Evolutionary conservation across 495 filamentous ascomycete species (phyloP).

Genomic region (Neurospora hispaniola): DNA sequence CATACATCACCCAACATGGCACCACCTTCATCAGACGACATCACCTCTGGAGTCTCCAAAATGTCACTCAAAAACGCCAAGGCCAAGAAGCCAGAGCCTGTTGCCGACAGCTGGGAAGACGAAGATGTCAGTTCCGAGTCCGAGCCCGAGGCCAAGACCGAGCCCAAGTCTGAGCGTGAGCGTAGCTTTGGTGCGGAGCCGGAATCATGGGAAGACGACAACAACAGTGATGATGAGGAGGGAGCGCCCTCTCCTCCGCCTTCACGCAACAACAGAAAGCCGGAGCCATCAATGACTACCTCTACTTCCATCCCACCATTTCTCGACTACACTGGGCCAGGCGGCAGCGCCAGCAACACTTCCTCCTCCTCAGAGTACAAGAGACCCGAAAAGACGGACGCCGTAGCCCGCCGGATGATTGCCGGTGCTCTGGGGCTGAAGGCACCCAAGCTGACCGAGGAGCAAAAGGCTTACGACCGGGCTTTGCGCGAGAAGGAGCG

Average conservation of each 20-base stretch:
- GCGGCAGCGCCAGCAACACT: conserved; percentile 3
- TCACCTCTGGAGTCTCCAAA: conserved; percentile 23
- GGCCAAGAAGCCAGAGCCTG: conserved; percentile 29
- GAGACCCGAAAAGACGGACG: conserved; percentile 85
- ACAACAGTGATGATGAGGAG: neutral
- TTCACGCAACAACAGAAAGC: neutral
- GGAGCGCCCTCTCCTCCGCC: neutral
- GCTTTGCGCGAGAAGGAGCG: conserved; percentile 78
- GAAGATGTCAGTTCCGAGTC: conserved; percentile 41
- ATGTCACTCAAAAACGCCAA: conserved; percentile 26
- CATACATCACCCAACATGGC: conserved; percentile 8
- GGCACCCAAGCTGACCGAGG: conserved; percentile 72
- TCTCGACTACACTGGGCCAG: conserved; percentile 6
- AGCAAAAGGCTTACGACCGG: conserved; percentile 78
- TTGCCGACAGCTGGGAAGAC: conserved; percentile 84
- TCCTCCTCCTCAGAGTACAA: conserved; percentile 9
- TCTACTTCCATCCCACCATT: neutral
- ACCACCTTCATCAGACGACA: conserved; percentile 10
- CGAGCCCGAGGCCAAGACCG: conserved; percentile 20
- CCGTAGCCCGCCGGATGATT: conserved; percentile 83
- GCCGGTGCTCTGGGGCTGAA: conserved; percentile 76
- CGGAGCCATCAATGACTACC: neutral
- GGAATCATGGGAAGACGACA: neutral
- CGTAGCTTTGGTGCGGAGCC: conserved; percentile 4
- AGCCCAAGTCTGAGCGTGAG: conserved; percentile 8